Evolutionary conservation across 331 rosid genomes (phyloP), one percentile per base, ranked within the genome.

Genomic region (Arachis monticola): DNA sequence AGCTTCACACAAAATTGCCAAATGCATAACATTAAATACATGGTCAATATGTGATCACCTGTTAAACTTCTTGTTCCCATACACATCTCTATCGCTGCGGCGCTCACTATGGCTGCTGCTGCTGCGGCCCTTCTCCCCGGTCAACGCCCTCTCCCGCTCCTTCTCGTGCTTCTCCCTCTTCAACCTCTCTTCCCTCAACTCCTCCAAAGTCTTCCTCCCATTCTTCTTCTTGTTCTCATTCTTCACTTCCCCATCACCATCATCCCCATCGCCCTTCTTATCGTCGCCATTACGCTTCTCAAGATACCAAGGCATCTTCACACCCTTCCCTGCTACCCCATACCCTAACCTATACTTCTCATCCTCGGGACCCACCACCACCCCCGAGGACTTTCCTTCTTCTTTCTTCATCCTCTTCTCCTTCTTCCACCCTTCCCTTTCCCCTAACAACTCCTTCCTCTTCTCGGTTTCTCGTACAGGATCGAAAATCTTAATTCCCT

Each of bases 251-350:
- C 59, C 77, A 66, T 73, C 69, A 47, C n/a, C 83, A 57, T 60
- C 81, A 11, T 12, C 83, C 14, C n/a, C 83, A 57, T 56, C 81
- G 9, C 10, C 83, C 14, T 3, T 82, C 64, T 30, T 82, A 42
- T 11, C 82, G 68, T 76, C 64, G 14, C 38, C 84, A 61, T 52
- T 79, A 11, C 31, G 89, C 77, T 81, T 88, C 46, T 87, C 80
- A 46, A 88, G 87, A 86, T 94, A 94, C 98, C 98, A 94, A 4
- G 99, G 99, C 78, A 94, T 48, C 69, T 91, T 83, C 51, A 88
- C 91, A 32, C 95, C 97, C 65, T 91, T 94, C 61, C 97, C 98
- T 1, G 89, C 96, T 64, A 91, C 74, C 44, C 99, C 95, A 82
- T 91, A 94, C 8, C 96, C 99, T 59, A 94, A 84, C 77, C 91